Evolutionary conservation across 1,284 basidiomycete species (phyloP).

Genomic region (Ceratobasidium sp.): DNA sequence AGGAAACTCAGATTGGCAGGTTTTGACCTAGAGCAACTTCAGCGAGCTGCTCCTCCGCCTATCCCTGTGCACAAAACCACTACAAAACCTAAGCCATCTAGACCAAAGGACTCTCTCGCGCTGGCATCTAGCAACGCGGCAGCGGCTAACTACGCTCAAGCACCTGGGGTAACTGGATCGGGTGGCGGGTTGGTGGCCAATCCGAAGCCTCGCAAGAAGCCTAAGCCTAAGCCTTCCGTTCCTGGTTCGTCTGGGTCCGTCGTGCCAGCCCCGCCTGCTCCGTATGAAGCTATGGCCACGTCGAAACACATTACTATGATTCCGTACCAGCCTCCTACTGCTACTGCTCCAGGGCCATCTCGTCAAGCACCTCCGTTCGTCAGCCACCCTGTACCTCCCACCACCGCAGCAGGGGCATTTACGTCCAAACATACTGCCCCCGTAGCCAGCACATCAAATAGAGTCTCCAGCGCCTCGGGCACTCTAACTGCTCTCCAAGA

Average conservation of each 20-base stretch:
- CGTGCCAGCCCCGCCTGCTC: not conserved
- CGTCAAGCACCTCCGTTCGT: not conserved
- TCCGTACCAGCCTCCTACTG: not conserved
- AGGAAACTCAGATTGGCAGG: constrained; percentile 15
- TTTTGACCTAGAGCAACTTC: constrained; percentile 11
- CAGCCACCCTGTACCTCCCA: not conserved
- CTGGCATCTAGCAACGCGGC: not conserved
- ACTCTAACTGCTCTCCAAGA: not conserved
- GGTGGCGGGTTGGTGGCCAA: not conserved
- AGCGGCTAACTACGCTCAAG: not conserved
- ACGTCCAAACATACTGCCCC: not conserved
- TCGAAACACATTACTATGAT: not conserved
- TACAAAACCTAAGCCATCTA: not conserved
- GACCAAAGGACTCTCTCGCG: not conserved
- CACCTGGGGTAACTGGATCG: not conserved
- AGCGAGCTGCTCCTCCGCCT: not conserved
- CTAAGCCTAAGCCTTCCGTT: not conserved
- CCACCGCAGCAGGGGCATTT: not conserved
- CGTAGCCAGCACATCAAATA: not conserved
- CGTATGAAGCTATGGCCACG: not conserved
- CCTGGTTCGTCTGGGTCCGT: not conserved
- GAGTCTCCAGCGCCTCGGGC: not conserved
- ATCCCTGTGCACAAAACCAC: not conserved
- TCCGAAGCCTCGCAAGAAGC: constrained; percentile 34
- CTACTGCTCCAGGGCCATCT: not conserved